Evolutionary conservation across 257 asterid genomes (phyloP).

Genomic region (Petrea volubilis): DNA sequence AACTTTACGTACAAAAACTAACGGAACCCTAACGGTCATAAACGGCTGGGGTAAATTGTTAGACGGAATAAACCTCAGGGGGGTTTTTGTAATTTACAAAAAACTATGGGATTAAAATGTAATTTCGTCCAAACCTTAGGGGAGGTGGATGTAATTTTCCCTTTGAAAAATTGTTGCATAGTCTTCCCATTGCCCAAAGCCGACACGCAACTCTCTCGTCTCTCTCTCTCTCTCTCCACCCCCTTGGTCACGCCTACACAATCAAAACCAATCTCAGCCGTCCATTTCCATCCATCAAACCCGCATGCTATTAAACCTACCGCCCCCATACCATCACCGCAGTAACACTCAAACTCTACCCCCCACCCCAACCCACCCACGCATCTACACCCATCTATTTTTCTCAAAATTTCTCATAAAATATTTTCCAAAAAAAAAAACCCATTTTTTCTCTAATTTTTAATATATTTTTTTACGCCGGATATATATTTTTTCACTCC

Average conservation of each 20-base stretch:
- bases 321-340: constrained; percentile 35
- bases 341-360: constrained; percentile 26
- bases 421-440: constrained; percentile 9
- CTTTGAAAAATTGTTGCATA: neutral
- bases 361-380: constrained; percentile 7
- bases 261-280: constrained; percentile 34
- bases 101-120: too few relatives aligned
- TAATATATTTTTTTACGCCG: constrained; percentile 23
- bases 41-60: too few relatives aligned
- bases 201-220: constrained; percentile 25
- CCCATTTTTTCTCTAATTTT: neutral
- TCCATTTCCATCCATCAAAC: constrained; percentile 18
- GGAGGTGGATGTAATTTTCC: too few relatives aligned
- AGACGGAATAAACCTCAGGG: too few relatives aligned
- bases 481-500: constrained; percentile 23
- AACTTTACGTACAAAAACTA: too few relatives aligned
- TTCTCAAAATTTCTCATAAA: neutral
- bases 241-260: constrained; percentile 5
- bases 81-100: too few relatives aligned
- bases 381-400: neutral
- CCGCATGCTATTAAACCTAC: constrained; percentile 34
- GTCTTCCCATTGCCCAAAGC: neutral
- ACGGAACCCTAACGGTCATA: too few relatives aligned
- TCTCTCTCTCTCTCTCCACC: too few relatives aligned
- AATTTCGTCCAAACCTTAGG: too few relatives aligned